A percentile compares a stretch with the other conserved stretches of the same genome.
Conservation (phyloP, 106 monocot genomes). For the Narthecium ossifragum region DNA sequence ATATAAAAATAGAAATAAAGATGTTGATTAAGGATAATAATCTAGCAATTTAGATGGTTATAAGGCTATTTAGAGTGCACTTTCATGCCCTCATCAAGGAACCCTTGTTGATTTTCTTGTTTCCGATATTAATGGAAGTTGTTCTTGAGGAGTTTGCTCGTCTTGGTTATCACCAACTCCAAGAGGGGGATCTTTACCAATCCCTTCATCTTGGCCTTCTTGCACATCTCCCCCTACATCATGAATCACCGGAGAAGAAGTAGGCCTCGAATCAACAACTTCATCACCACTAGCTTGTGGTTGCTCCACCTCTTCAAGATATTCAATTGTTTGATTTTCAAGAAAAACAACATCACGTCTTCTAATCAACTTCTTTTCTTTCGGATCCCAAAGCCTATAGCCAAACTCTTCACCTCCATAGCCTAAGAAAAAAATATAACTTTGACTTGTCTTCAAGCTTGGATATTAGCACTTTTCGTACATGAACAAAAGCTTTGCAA, state of each 20-base stretch:
- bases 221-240: too few relatives aligned
- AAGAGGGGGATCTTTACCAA: not conserved
- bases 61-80: too few relatives aligned
- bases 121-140: not conserved
- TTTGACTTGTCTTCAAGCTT: too few relatives aligned
- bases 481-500: too few relatives aligned
- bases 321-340: conserved; percentile 1
- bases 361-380: not conserved
- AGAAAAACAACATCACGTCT: not conserved
- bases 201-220: not conserved
- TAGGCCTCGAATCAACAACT: too few relatives aligned
- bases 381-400: not conserved
- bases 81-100: not conserved
- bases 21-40: too few relatives aligned
- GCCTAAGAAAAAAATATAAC: too few relatives aligned
- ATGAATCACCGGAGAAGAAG: too few relatives aligned
- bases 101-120: not conserved
- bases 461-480: too few relatives aligned
- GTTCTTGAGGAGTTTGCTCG: not conserved
- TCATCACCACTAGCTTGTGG: too few relatives aligned
- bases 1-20: too few relatives aligned
- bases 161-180: not conserved
- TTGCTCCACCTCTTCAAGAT: not conserved
- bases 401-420: conserved; percentile 1
- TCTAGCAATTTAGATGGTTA: too few relatives aligned